phyloP scores from a whole-genome alignment of 345 rosid genomes.

The Populus alba region DNA sequence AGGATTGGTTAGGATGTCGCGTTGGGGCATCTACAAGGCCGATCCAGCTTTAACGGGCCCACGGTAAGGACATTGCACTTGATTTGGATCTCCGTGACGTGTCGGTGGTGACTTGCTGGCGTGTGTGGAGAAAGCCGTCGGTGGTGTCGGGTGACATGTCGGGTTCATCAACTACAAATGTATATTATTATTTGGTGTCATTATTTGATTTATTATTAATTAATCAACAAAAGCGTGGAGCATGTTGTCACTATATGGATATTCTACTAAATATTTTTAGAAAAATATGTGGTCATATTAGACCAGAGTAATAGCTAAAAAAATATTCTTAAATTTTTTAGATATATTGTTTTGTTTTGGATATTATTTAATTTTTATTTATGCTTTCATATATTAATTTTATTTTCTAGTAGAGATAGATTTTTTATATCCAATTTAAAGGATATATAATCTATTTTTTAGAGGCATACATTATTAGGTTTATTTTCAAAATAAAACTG shows the following conservation, averaged over 20 bases:
- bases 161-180: neutral
- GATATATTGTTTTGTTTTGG: no score
- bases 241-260: neutral
- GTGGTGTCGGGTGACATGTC: neutral
- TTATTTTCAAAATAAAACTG: no score
- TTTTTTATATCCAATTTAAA: no score
- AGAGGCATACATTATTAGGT: no score
- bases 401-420: no score
- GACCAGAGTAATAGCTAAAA: no score
- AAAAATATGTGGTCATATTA: no score
- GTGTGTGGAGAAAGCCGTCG: neutral
- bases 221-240: neutral
- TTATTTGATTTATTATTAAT: neutral
- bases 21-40: neutral
- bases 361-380: no score
- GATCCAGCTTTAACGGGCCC: neutral
- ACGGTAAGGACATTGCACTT: neutral
- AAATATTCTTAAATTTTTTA: no score
- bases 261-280: no score
- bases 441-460: no score
- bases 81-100: neutral
- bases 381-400: no score
- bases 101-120: neutral
- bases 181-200: neutral
- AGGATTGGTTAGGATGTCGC: neutral